Conservation (phyloP, 176 grass and related monocot species). For the barley (Hordeum vulgare) region DNA sequence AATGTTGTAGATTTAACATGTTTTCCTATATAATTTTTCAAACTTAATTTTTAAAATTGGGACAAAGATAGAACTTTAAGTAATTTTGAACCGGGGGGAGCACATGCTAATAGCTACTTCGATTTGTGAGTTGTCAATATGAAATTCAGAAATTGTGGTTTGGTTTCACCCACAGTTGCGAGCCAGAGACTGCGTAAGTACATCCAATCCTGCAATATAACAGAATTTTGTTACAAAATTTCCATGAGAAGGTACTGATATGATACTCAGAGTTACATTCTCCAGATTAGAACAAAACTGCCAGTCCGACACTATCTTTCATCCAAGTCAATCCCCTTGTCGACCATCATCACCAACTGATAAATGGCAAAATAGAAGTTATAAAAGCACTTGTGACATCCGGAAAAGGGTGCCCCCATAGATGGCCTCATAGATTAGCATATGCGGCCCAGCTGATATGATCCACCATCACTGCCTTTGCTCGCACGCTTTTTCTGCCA, state of each 20-base stretch:
- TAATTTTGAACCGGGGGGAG: no score
- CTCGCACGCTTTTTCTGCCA: conserved; percentile 26
- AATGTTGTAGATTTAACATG: no score
- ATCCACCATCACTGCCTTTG: background rate
- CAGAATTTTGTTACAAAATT: background rate
- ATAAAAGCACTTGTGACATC: background rate
- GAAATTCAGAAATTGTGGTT: no score
- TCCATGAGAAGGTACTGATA: background rate
- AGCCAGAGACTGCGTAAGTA: background rate
- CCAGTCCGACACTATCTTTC: background rate
- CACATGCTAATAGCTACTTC: no score
- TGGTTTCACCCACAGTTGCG: background rate
- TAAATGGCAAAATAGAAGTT: background rate
- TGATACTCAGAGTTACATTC: background rate
- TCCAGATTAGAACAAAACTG: background rate
- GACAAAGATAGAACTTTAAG: no score
- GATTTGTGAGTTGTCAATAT: no score
- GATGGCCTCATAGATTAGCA: background rate
- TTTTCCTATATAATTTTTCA: no score
- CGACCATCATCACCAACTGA: background rate
- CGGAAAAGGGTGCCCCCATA: background rate
- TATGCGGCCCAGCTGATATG: background rate
- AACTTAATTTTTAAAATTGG: no score
- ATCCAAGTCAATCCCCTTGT: background rate
- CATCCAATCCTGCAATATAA: background rate